phyloP scores from a whole-genome alignment of 148 eudicot genomes.

The Cornus kousa region DNA sequence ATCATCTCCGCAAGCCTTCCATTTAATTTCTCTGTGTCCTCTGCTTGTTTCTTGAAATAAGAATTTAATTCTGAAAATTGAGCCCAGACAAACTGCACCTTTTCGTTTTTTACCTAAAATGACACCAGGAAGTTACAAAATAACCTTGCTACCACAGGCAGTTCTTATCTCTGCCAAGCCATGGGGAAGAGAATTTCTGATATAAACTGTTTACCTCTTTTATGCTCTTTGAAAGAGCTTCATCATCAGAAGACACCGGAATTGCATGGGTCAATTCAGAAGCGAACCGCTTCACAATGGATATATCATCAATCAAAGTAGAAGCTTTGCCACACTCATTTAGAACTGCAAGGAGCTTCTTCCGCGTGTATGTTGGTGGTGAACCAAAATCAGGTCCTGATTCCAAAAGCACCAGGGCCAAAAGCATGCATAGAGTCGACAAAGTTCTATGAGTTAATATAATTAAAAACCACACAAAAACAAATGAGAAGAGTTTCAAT shows the following conservation, averaged over 20 bases:
- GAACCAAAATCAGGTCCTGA: conserved; percentile 87
- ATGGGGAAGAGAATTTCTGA: not conserved
- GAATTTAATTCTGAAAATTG: conserved; percentile 74
- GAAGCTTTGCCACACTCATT: conserved; percentile 78
- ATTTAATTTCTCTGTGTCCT: conserved; percentile 57
- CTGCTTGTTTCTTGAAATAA: conserved; percentile 73
- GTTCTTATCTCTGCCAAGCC: not conserved
- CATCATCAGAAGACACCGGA: conserved; percentile 86
- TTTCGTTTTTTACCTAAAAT: conserved; percentile 63
- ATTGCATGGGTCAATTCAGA: conserved; percentile 78
- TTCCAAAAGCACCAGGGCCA: conserved; percentile 6
- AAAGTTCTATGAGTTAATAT: not conserved
- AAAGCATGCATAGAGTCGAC: conserved; percentile 7
- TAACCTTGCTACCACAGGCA: not conserved
- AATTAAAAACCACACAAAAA: not conserved
- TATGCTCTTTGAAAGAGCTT: conserved; percentile 64
- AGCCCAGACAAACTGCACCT: conserved; percentile 83
- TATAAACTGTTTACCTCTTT: conserved; percentile 66
- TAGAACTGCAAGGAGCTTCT: conserved; percentile 70
- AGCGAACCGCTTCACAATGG: conserved; percentile 81
- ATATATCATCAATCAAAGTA: conserved; percentile 70
- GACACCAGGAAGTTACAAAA: not conserved
- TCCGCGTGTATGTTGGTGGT: conserved; percentile 59
- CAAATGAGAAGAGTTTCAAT: not conserved
- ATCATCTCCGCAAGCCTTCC: conserved; percentile 73